Base-by-base conservation (phyloP, 148 eudicot species). In the Dysphania ambrosioides region DNA sequence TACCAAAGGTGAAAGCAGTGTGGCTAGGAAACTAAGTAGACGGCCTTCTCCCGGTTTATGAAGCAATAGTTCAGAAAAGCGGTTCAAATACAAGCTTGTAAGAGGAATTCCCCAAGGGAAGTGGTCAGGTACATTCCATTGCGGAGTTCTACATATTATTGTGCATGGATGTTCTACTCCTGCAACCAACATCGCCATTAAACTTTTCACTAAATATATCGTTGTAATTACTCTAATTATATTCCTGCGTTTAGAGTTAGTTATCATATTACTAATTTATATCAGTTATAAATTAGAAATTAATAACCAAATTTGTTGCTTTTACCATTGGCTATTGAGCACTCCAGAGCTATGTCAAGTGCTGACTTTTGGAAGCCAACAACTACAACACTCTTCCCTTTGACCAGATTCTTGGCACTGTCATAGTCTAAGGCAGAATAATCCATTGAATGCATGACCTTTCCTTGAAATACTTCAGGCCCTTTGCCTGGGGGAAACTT, bases 31-130 rank as follows among this genome's bases (percentile, higher is more conserved):
- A 60, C 68, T 31, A 8, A 81, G 85, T 2, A 90, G 26, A 35
- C 73, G 72, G 1, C 92, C 88, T 79, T 92, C 82, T 0, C 91
- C 91, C 8, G 95, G 97, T 71, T 89, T 90, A 77, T 90, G 92
- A 73, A 92, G 66, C 78, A 79, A 57, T 27, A 92, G 79, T 83
- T 92, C 91, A 0, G 91, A 67, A 65, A 92, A 88, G 23, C 97
- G 92, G 57, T 72, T 87, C 34, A 84, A 63, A 81, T 85, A 89
- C 55, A 92, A 71, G 24, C 41, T 71, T 10, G 83, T 74, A 0
- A 86, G 36, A 26, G 82, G 81, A 26, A 82, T 65, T 23, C 92
- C 88, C 88, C 88, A 87, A 0, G 88, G 84, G 3, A 74, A 35
- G 71, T 72, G 71, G 72, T 90, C 87, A 0, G 93, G 87, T 6